A percentile compares a stretch with the other conserved stretches of the same genome.
Conservation (phyloP, 257 asterid species). For the Lantana camara region DNA sequence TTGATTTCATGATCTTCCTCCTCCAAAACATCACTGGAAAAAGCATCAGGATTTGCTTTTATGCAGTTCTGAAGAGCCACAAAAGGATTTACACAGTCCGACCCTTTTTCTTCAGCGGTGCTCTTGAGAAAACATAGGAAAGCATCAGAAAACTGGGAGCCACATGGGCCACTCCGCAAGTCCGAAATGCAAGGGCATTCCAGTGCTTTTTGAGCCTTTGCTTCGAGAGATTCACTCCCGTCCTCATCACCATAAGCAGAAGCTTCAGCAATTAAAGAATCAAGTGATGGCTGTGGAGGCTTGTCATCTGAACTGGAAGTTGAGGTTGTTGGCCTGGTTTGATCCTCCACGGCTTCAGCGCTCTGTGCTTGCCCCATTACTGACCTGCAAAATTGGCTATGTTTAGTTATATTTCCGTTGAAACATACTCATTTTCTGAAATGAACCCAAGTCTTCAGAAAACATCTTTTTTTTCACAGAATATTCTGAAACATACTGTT, state of each 20-base stretch:
- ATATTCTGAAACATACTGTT: no score
- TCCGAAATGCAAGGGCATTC: slow-evolving; percentile 93
- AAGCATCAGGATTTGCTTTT: slow-evolving; percentile 77
- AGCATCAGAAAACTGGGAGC: slow-evolving; percentile 80
- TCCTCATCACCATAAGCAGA: slow-evolving; percentile 71
- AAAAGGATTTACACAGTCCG: slow-evolving; percentile 79
- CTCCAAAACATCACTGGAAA: slow-evolving; percentile 68
- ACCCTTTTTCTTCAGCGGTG: slow-evolving; percentile 82
- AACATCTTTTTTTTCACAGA: no score
- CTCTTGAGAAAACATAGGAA: slow-evolving; percentile 92
- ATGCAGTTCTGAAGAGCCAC: slow-evolving; percentile 90
- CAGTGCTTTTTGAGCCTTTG: slow-evolving; percentile 75
- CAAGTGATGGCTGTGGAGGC: slow-evolving; percentile 50
- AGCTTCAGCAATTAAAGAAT: slow-evolving; percentile 75
- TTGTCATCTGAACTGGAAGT: slow-evolving; percentile 23
- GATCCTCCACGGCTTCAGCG: slow-evolving; percentile 29
- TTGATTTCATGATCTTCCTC: slow-evolving; percentile 40
- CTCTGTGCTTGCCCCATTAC: slow-evolving; percentile 57
- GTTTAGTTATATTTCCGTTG: no score
- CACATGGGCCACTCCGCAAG: slow-evolving; percentile 76
- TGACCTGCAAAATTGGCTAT: slow-evolving; percentile 6
- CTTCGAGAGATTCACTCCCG: slow-evolving; percentile 54
- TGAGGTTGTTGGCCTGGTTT: slow-evolving; percentile 31
- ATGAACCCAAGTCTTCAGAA: no score
- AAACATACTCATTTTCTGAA: no score